phyloP scores from a whole-genome alignment of 2,329 filamentous ascomycete species.

The Epichloe hybrida region DNA sequence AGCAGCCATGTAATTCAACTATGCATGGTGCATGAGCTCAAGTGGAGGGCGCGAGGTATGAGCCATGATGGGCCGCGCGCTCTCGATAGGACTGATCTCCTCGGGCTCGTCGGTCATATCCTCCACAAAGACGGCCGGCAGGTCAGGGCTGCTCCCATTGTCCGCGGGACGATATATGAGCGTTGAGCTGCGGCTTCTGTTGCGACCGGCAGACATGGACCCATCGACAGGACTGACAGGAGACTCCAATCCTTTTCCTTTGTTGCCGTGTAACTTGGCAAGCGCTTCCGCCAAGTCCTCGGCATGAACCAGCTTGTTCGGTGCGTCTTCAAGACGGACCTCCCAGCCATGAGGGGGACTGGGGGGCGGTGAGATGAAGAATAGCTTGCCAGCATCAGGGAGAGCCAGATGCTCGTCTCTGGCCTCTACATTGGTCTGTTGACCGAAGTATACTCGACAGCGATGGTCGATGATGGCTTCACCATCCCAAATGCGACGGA shows the following conservation, averaged over 20 bases:
- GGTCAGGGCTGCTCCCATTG: conserved; percentile 37
- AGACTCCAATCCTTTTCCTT: conserved; percentile 12
- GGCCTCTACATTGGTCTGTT: conserved; percentile 41
- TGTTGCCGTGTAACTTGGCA: conserved; percentile 42
- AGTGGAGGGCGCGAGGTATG: conserved; percentile 51
- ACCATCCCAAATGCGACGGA: conserved; percentile 61
- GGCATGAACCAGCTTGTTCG: conserved; percentile 56
- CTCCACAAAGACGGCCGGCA: conserved; percentile 54
- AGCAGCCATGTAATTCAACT: neutral
- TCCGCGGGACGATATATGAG: conserved; percentile 51
- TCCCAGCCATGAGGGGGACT: conserved; percentile 58
- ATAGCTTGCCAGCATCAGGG: conserved; percentile 56
- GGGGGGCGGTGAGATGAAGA: conserved; percentile 62
- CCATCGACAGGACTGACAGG: conserved; percentile 20
- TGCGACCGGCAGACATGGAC: conserved; percentile 13
- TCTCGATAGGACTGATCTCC: conserved; percentile 28
- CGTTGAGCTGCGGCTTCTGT: conserved; percentile 48
- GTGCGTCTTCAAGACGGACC: conserved; percentile 52
- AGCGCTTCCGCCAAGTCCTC: conserved; percentile 56
- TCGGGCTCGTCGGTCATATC: conserved; percentile 48
- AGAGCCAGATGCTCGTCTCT: conserved; percentile 48
- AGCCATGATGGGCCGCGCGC: conserved; percentile 35
- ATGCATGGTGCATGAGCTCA: conserved; percentile 44
- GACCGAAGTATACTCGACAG: conserved; percentile 56
- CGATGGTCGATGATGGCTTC: conserved; percentile 58